Base-by-base conservation (phyloP, 129 eudicot genomes). In the Tagetes patula region DNA sequence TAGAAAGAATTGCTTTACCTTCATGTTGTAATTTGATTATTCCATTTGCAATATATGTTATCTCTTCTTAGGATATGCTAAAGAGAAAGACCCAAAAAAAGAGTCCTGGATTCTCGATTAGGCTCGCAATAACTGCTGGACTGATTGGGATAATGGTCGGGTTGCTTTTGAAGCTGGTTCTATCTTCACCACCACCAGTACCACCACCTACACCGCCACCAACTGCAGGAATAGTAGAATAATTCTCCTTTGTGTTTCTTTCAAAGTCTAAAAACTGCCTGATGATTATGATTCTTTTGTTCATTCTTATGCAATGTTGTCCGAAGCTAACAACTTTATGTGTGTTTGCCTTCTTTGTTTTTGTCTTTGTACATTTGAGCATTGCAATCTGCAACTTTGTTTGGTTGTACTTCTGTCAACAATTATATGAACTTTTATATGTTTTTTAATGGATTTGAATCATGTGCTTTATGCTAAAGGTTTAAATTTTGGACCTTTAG, bases 121-220 rank as follows among this genome's bases (percentile, higher is more conserved):
- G 20, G 71, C 89, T 92, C 20, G 85, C 91, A 54, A 75, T 89
- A 68, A 49, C 78, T 11, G 96, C 82, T 81, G 94, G 87, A 69
- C 37, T 89, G 31, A 87, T 89, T 42, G 91, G 96, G 39, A 83
- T 83, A 43, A 71, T 82, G 83, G 80, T 78, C 5, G 96, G 96
- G 64, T 74, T 84, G 75, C 75, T 88, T 14, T 55, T 88, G 67
- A 88, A 85, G 74, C 64, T 90, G 54, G 82, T 77, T 66, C 36
- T 78, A 49, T 80, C 89, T 58, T 85, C 93, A 53, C 81, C 96
- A n/a, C 31, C 79, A 30, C 71, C 76, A 8, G 50, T 13, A 31
- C 64, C 65, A 1, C 69, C 59, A 53, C 59, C 59, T 53, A 14
- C 32, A 53, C 59, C 84, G 8, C 34, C 84, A 55, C 60, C 88